Percentiles rank a stretch among this genome's conserved stretches.
phyloP scores from a whole-genome alignment of 805 yeast species.

The Nakazawaea holstii region DNA sequence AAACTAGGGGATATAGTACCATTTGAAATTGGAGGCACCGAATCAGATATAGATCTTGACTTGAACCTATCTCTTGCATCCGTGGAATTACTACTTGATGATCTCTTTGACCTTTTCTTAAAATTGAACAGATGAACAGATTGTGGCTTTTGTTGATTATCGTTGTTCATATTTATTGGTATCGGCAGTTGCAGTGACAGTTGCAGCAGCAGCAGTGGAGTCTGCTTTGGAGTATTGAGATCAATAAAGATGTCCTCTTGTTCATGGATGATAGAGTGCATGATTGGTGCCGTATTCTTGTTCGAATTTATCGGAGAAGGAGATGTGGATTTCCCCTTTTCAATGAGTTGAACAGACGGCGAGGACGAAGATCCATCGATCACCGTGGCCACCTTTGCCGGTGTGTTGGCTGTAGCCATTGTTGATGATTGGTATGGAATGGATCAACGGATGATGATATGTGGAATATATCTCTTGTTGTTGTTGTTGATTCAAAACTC shows the following conservation, averaged over 20 bases:
- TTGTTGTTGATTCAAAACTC: too few relatives aligned
- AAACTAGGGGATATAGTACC: background rate
- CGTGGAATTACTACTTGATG: slow-evolving; percentile 8
- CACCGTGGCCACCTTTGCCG: background rate
- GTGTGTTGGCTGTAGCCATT: background rate
- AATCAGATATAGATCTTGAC: slow-evolving; percentile 6
- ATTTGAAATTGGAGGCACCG: background rate
- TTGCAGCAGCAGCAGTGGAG: too few relatives aligned
- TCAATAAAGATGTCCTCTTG: slow-evolving; percentile 6
- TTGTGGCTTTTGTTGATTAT: background rate
- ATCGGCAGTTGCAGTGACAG: too few relatives aligned
- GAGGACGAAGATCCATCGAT: background rate
- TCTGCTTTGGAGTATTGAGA: background rate
- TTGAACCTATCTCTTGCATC: slow-evolving; percentile 10
- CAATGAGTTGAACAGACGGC: background rate
- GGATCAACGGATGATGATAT: too few relatives aligned
- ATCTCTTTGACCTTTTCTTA: slow-evolving; percentile 9
- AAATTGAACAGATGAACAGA: background rate
- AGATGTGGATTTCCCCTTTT: background rate
- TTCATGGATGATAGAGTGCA: slow-evolving; percentile 4
- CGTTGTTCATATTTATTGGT: background rate
- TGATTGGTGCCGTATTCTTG: background rate
- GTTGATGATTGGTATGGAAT: too few relatives aligned
- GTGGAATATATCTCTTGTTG: too few relatives aligned
- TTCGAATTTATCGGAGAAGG: slow-evolving; percentile 7